Evolutionary conservation across 768 basidiomycete genomes (phyloP).

Genomic region (Crassisporium funariophilum): DNA sequence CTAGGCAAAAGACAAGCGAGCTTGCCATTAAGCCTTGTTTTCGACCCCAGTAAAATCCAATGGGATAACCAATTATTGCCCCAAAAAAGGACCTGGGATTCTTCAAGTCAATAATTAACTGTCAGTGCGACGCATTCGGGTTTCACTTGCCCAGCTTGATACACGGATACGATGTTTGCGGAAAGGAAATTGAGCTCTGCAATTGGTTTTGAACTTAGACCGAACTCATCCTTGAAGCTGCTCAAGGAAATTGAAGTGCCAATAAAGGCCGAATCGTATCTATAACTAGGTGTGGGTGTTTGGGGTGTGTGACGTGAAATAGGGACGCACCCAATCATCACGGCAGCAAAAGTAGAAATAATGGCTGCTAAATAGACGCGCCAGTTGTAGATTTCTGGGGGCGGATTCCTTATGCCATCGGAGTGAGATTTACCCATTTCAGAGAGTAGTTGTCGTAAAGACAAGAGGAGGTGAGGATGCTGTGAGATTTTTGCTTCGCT

Average conservation of each 20-base stretch:
- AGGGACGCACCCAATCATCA: slow-evolving; percentile 38
- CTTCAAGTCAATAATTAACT: no score
- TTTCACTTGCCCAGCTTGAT: no score
- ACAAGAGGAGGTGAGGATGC: no score
- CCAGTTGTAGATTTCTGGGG: slow-evolving; percentile 46
- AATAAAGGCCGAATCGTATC: slow-evolving; percentile 48
- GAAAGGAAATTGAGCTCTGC: slow-evolving; percentile 26
- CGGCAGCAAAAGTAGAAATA: slow-evolving; percentile 38
- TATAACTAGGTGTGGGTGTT: no score
- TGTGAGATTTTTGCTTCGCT: no score
- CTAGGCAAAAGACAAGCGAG: slow-evolving; percentile 40
- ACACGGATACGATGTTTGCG: slow-evolving; percentile 48
- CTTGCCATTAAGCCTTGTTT: slow-evolving; percentile 34
- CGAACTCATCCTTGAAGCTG: slow-evolving; percentile 49
- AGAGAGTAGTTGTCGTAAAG: no score
- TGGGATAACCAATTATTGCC: slow-evolving; percentile 36
- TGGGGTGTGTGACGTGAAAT: not conserved
- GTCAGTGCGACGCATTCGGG: no score
- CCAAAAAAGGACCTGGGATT: slow-evolving; percentile 47
- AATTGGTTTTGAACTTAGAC: slow-evolving; percentile 32
- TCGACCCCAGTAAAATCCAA: slow-evolving; percentile 42
- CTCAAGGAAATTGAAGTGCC: slow-evolving; percentile 44
- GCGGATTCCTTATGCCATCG: no score
- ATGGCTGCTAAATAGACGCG: slow-evolving; percentile 38
- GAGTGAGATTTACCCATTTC: no score